A percentile compares a stretch with the other conserved stretches of the same genome.
Evolutionary conservation across 2,329 filamentous ascomycete species (phyloP).

Genomic region (Pseudogymnoascus destructans): DNA sequence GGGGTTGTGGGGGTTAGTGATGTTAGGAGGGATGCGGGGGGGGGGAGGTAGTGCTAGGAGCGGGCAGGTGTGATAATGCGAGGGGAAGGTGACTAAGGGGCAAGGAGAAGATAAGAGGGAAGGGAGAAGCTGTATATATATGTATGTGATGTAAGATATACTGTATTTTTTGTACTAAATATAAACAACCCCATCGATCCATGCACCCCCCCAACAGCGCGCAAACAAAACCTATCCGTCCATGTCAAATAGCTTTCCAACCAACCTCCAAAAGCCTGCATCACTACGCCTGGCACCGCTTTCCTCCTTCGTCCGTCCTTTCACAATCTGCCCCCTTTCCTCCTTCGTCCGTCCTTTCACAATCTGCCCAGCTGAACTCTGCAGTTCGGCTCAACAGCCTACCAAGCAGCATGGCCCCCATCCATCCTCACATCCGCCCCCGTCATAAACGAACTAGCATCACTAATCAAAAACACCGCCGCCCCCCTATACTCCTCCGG

Average conservation of each 20-base stretch:
- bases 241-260: background rate
- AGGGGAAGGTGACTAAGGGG: background rate
- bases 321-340: background rate
- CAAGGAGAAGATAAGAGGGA: background rate
- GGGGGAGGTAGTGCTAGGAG: background rate
- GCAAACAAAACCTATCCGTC: background rate
- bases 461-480: constrained; percentile 34
- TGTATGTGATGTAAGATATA: background rate
- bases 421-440: constrained; percentile 40
- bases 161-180: constrained; percentile 1
- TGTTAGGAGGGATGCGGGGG: background rate
- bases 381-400: constrained; percentile 12
- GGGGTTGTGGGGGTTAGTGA: background rate
- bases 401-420: constrained; percentile 42
- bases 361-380: background rate
- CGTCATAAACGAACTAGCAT: constrained; percentile 42
- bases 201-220: background rate
- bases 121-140: background rate
- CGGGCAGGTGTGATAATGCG: background rate
- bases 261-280: background rate
- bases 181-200: background rate
- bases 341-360: background rate
- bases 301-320: background rate
- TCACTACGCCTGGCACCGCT: background rate
- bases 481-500: constrained; percentile 36